phyloP scores from a whole-genome alignment of 345 rosid genomes.

The Populus davidiana region DNA sequence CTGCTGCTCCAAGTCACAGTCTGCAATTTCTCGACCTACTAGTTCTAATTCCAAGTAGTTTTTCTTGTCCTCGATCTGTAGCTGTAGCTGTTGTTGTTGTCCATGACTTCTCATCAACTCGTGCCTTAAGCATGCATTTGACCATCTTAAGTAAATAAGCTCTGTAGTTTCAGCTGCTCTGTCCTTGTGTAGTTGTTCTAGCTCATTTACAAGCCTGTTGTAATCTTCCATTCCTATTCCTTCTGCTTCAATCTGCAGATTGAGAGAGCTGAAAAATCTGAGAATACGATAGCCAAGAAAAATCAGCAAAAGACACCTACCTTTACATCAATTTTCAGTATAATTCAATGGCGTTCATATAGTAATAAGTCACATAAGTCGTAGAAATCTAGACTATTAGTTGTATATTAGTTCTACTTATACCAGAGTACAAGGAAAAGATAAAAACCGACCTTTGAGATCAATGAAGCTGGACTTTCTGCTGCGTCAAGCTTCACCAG shows the following conservation, averaged over 20 bases:
- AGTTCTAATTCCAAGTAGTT: conserved; percentile 25
- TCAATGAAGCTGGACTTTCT: conserved; percentile 25
- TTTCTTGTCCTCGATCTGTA: conserved; percentile 24
- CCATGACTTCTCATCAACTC: conserved; percentile 41
- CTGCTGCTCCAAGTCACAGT: conserved; percentile 18
- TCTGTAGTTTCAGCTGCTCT: conserved; percentile 48
- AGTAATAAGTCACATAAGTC: background rate
- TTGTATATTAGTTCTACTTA: background rate
- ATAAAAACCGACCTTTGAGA: conserved; percentile 38
- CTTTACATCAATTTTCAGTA: background rate
- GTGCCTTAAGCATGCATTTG: conserved; percentile 70
- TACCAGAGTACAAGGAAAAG: background rate
- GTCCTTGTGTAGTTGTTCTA: conserved; percentile 43
- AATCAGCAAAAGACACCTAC: background rate
- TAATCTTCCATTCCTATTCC: conserved; percentile 35
- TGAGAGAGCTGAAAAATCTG: background rate
- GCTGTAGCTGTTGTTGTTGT: conserved; percentile 7
- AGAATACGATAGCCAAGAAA: background rate
- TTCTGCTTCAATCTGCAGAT: conserved; percentile 39
- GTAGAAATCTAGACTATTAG: background rate
- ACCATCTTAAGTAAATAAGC: conserved; percentile 58
- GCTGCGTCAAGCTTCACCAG: conserved; percentile 22
- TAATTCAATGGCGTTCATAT: no score
- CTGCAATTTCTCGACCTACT: conserved; percentile 19
- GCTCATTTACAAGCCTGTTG: conserved; percentile 37